Conservation (phyloP, 805 yeast species). For the Blastobotrys terrestris region DNA sequence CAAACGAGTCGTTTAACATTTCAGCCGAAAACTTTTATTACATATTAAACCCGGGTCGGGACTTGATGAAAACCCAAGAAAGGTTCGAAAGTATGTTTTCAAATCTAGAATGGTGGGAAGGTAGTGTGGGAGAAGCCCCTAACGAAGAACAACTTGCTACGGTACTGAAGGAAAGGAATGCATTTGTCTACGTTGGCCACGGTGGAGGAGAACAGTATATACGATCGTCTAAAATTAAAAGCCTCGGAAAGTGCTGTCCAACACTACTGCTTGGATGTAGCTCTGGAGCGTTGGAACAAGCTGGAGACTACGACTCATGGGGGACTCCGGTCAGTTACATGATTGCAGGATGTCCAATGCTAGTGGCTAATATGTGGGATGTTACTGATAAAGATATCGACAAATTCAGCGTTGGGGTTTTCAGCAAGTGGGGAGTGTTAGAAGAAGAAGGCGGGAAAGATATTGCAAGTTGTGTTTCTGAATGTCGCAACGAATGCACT, state of each 20-base stretch:
- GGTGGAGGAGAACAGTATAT: constrained; percentile 93
- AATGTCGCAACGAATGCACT: constrained; percentile 62
- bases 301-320: constrained; percentile 59
- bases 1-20: constrained; percentile 19
- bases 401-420: constrained; percentile 54
- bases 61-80: constrained; percentile 60
- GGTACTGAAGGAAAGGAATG: constrained; percentile 37
- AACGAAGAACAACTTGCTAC: constrained; percentile 45
- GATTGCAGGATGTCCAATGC: constrained; percentile 74
- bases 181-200: constrained; percentile 84
- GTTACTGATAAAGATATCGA: constrained; percentile 96
- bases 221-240: constrained; percentile 47
- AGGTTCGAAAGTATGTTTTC: constrained; percentile 44
- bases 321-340: constrained; percentile 77
- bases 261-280: constrained; percentile 79
- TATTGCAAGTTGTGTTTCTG: constrained; percentile 51
- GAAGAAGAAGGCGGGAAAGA: constrained; percentile 25
- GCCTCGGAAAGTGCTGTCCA: constrained; percentile 33
- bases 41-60: constrained; percentile 78
- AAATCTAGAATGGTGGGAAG: constrained; percentile 40
- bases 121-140: constrained; percentile 51
- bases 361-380: constrained; percentile 89
- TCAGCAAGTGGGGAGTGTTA: constrained; percentile 62
- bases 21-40: constrained; percentile 42
- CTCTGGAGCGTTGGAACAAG: constrained; percentile 59